phyloP scores from a whole-genome alignment of 2,329 filamentous ascomycete species.

The Exophiala mesophila region DNA sequence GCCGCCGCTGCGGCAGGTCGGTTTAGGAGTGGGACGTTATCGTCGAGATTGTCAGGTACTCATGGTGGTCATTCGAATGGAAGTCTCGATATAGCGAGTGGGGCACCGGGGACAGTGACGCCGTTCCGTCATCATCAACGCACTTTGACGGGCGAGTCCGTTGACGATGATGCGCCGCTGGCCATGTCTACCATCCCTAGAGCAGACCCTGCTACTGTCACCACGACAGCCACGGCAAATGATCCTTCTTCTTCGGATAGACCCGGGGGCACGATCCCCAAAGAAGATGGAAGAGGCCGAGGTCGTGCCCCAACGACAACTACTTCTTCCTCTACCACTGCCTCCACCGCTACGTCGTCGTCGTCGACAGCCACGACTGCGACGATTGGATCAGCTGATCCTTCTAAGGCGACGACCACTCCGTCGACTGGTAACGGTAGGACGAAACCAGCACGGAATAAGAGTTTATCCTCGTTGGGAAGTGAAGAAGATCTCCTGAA shows the following conservation, averaged over 20 bases:
- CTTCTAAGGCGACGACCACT: conserved; percentile 20
- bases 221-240: conserved; percentile 4
- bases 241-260: not conserved
- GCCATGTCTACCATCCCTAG: conserved; percentile 25
- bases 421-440: conserved; percentile 20
- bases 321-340: not conserved
- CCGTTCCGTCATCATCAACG: conserved; percentile 20
- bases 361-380: conserved; percentile 9
- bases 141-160: conserved; percentile 53
- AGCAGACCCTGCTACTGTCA: not conserved
- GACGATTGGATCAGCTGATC: conserved; percentile 21
- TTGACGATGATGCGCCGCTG: conserved; percentile 30
- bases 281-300: conserved; percentile 4
- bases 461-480: conserved; percentile 49
- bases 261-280: not conserved
- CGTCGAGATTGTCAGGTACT: too few relatives aligned
- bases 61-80: not conserved
- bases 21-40: conserved; percentile 23
- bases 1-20: conserved; percentile 7
- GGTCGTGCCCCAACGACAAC: conserved; percentile 4
- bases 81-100: not conserved
- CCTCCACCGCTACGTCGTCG: not conserved
- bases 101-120: conserved; percentile 17
- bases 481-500: conserved; percentile 55
- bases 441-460: conserved; percentile 31